These are phyloP conservation scores for Handroanthus guayacan DNA, from an alignment of 257 asterid species.

Conservation along the genomic window DNA sequence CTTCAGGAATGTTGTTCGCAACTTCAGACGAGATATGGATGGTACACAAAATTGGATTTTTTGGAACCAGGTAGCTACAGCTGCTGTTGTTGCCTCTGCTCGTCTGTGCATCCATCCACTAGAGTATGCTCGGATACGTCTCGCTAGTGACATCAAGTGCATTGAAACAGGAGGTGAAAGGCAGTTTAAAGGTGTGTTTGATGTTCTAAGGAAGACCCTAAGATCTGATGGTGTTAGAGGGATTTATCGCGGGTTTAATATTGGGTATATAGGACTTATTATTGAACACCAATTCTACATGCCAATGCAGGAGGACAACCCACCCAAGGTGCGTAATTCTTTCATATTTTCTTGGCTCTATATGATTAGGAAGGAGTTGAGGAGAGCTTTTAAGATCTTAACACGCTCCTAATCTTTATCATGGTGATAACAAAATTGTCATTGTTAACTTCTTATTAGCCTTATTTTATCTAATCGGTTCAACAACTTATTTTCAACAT, in stretches of 20 bases:
- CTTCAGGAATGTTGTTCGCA: conserved; percentile 31
- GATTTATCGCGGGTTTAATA: conserved; percentile 32
- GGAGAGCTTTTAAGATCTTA: no score
- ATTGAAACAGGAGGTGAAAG: conserved; percentile 5
- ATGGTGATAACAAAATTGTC: no score
- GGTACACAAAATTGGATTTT: conserved; percentile 44
- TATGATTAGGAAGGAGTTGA: no score
- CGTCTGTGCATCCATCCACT: conserved; percentile 33
- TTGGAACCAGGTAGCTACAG: conserved; percentile 42
- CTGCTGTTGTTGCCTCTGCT: conserved; percentile 38
- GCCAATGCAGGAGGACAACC: no score
- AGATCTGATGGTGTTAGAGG: conserved; percentile 38
- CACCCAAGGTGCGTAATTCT: no score
- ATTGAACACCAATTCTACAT: conserved; percentile 18
- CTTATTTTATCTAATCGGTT: no score
- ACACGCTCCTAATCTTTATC: no score
- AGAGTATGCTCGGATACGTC: conserved; percentile 34
- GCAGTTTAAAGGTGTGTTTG: conserved; percentile 36
- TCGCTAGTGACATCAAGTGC: conserved; percentile 39
- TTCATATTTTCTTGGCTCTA: no score
- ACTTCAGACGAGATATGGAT: conserved; percentile 37
- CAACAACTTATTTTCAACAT: no score
- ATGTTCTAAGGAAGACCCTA: conserved; percentile 38
- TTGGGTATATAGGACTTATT: conserved; percentile 21
- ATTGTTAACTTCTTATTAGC: no score